Evolutionary conservation across 2,329 filamentous ascomycete genomes (phyloP).

Genomic region (Hypoxylon sp.): DNA sequence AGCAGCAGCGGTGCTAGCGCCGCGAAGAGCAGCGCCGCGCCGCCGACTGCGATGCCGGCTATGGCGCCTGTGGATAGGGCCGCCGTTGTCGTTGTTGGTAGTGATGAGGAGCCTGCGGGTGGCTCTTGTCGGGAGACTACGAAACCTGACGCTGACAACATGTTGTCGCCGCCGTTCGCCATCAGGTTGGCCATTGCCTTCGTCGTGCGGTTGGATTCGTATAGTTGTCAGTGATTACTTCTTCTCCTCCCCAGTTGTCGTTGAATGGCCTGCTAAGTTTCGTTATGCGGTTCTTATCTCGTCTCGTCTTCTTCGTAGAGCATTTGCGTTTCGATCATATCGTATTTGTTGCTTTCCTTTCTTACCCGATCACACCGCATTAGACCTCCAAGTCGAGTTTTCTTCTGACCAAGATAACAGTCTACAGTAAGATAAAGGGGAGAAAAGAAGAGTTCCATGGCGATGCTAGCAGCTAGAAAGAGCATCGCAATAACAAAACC

Average conservation of each 20-base stretch:
- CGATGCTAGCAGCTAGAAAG: not conserved
- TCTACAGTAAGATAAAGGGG: not conserved
- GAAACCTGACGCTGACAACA: not conserved
- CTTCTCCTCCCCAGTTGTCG: not conserved
- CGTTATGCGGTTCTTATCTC: not conserved
- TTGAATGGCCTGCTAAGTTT: not conserved
- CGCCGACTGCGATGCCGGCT: constrained; percentile 57
- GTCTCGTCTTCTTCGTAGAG: not conserved
- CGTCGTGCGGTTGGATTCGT: not conserved
- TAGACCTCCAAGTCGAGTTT: not conserved
- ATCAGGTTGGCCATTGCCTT: not conserved
- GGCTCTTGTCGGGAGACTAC: constrained; percentile 11
- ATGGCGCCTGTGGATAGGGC: constrained; percentile 46
- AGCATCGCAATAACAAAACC: constrained; percentile 4
- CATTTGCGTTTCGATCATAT: not conserved
- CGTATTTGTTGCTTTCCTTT: not conserved
- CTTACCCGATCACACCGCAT: not conserved
- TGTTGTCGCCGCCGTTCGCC: not conserved
- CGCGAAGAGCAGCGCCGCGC: constrained; percentile 56
- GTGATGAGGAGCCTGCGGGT: not conserved
- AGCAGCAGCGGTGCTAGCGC: constrained; percentile 54
- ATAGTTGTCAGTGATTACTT: no score
- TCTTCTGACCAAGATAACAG: not conserved
- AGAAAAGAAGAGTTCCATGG: not conserved
- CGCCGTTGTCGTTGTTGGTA: not conserved